Evolutionary conservation across 176 grass and related monocot genomes (phyloP).

Genomic region (maize (Zea mays)): Zm-B73-REFERENCE-NAM-5.0 NC_050098.1:102081501-102082000

Average conservation of each 20-base stretch:
- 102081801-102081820: slow-evolving; percentile 65
- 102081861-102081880: slow-evolving; percentile 59
- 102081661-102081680: slow-evolving; percentile 75
- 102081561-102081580: slow-evolving; percentile 65
- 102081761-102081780: slow-evolving; percentile 79
- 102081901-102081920: slow-evolving; percentile 67
- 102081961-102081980: slow-evolving; percentile 58
- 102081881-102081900: slow-evolving; percentile 56
- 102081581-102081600: slow-evolving; percentile 65
- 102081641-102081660: slow-evolving; percentile 68
- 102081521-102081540: too few species aligned
- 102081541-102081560: slow-evolving; percentile 77
- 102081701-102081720: slow-evolving; percentile 56
- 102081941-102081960: slow-evolving; percentile 66
- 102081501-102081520: too few species aligned
- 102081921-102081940: slow-evolving; percentile 76
- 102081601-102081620: slow-evolving; percentile 77
- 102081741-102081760: too few species aligned
- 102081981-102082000: too few species aligned
- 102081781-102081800: slow-evolving; percentile 67
- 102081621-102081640: slow-evolving; percentile 57
- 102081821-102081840: slow-evolving; percentile 77
- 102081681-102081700: slow-evolving; percentile 60
- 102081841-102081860: slow-evolving; percentile 97
- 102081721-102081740: slow-evolving; percentile 82